Conservation (phyloP, 2,329 filamentous ascomycete species). For the Alternaria sp. region DNA sequence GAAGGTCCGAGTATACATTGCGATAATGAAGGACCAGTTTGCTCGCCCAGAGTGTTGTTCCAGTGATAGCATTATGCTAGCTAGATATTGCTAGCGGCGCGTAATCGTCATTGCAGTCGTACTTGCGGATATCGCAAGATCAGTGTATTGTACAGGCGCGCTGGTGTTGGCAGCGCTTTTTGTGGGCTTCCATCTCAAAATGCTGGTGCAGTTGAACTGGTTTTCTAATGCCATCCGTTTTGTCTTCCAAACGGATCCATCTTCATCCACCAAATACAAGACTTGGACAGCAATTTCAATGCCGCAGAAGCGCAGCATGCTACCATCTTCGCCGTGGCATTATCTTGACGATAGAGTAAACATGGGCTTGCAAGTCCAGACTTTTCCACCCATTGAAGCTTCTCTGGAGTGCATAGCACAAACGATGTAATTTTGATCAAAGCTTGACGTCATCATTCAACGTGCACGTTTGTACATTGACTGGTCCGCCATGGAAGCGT, state of each 20-base stretch:
- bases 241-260: neutral
- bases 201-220: constrained; percentile 2
- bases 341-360: neutral
- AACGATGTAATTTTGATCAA: neutral
- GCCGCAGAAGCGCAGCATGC: neutral
- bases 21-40: constrained; percentile 18
- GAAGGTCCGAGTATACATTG: constrained; percentile 25
- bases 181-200: neutral
- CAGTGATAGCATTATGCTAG: constrained; percentile 26
- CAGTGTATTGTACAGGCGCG: constrained; percentile 31
- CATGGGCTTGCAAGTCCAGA: constrained; percentile 4
- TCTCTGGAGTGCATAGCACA: constrained; percentile 1
- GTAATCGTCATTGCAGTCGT: constrained; percentile 28
- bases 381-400: constrained; percentile 1
- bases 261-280: neutral
- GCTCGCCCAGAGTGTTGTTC: constrained; percentile 20
- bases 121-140: constrained; percentile 27
- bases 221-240: neutral
- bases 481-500: constrained; percentile 46
- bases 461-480: constrained; percentile 51
- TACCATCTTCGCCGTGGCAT: neutral
- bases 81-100: constrained; percentile 21
- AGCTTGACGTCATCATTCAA: constrained; percentile 28
- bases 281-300: constrained; percentile 1
- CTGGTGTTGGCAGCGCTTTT: constrained; percentile 10